Base-by-base conservation (phyloP, 768 basidiomycete species). In the Tricholoma bakamatsutake region DNA sequence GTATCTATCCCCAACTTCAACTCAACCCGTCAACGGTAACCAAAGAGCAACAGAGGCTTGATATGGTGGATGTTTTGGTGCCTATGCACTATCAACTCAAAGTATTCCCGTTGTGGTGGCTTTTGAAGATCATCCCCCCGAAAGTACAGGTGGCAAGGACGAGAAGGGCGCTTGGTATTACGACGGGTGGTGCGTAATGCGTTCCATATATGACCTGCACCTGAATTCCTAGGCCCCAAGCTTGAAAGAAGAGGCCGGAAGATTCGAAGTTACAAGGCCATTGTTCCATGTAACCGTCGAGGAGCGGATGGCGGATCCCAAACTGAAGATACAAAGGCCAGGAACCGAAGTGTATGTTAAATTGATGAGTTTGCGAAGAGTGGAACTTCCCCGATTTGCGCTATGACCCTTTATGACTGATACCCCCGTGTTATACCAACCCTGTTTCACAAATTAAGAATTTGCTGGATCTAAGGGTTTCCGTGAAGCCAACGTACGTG, bases 91-190 rank as follows among this genome's bases (percentile, higher is more conserved):
- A 90, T 60, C 53, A 73, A 57, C 69, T 91, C 45, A 66, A 71
- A 64, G 46, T 49, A 7, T 65, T 67, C 13, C 68, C 66, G 17
- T 5, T 73, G 1, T 92, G 89, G 89, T 87, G 85, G 87, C 35
- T 87, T 17, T 68, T 90, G 35, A 90, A 92, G 68, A 69, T 88
- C 24, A 28, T 89, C 0, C 88, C n/a, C 85, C 13, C 62, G 77
- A 52, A 65, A 62, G 35, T 80, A 76, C 60, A 65, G 71, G 18
- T 85, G 77, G 76, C 87, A 89, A n/a, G 64, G 82, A 88, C 56
- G 59, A 57, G 0, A 51, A 76, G 1, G 80, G 82, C 1, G 63
- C 60, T 13, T 88, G 85, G 87, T 78, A 81, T 57, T 71, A 57
- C 6, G 69, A 69, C 43, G 80, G 76, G 68, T 73, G 74, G 88